Evolutionary conservation across 805 yeast genomes (phyloP).

Genomic region (Candida broadrunensis): DNA sequence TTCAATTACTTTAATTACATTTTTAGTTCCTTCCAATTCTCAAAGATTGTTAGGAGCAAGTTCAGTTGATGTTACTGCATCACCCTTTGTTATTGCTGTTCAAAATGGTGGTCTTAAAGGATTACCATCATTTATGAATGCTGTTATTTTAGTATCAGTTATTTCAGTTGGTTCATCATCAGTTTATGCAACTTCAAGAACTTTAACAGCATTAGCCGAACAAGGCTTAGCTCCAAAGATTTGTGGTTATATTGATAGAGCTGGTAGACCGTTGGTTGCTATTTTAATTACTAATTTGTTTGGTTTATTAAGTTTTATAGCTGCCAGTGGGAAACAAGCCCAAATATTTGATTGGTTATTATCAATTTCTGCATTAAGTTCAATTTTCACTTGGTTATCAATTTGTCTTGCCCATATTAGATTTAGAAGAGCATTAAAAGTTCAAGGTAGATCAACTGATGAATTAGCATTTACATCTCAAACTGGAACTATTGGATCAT

Average conservation of each 20-base stretch:
- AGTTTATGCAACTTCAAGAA: slow-evolving; percentile 67
- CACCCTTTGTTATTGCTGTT: slow-evolving; percentile 75
- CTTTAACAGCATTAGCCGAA: slow-evolving; percentile 63
- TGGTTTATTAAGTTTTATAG: slow-evolving; percentile 58
- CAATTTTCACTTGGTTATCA: slow-evolving; percentile 41
- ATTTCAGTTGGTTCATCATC: slow-evolving; percentile 74
- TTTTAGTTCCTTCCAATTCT: slow-evolving; percentile 68
- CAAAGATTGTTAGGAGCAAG: slow-evolving; percentile 45
- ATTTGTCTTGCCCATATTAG: slow-evolving; percentile 38
- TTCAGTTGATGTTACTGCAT: slow-evolving; percentile 59
- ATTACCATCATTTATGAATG: slow-evolving; percentile 69
- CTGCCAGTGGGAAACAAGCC: slow-evolving; percentile 39
- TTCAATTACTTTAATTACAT: slow-evolving; percentile 52
- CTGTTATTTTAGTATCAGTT: slow-evolving; percentile 64
- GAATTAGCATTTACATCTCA: slow-evolving; percentile 36
- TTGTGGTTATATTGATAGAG: slow-evolving; percentile 68
- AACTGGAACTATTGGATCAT: slow-evolving; percentile 36
- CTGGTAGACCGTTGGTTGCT: slow-evolving; percentile 77
- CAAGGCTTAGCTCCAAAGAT: slow-evolving; percentile 61
- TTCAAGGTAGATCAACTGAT: slow-evolving; percentile 31
- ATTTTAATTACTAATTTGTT: slow-evolving; percentile 50
- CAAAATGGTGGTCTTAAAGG: slow-evolving; percentile 63
- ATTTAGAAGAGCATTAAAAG: slow-evolving; percentile 35
- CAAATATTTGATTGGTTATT: slow-evolving; percentile 39
- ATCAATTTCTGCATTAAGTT: slow-evolving; percentile 39